These are phyloP conservation scores for Paramyrothecium sp. DNA, from an alignment of 2,329 filamentous ascomycete species.

Conservation along the genomic window DNA sequence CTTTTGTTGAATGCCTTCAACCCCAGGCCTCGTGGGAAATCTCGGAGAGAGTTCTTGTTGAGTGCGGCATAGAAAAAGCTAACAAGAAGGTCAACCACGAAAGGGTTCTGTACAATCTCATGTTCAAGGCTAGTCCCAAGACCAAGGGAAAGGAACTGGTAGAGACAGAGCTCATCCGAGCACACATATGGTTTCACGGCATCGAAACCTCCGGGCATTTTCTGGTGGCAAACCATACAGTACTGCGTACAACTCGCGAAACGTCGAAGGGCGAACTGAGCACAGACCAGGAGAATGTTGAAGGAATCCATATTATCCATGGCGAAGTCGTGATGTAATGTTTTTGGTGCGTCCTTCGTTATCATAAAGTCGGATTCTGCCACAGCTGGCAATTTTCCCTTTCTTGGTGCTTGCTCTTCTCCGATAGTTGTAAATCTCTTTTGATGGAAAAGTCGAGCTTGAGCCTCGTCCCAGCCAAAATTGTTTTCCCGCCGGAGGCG, in stretches of 20 bases:
- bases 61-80: constrained; percentile 75
- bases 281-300: constrained; percentile 56
- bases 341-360: constrained; percentile 6
- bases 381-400: no score
- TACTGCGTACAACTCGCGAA: constrained; percentile 82
- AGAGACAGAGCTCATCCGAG: constrained; percentile 71
- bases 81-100: constrained; percentile 80
- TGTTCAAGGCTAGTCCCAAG: constrained; percentile 84
- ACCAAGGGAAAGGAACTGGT: constrained; percentile 84
- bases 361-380: constrained; percentile 1
- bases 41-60: constrained; percentile 32
- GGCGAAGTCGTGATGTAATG: constrained; percentile 27
- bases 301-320: constrained; percentile 26
- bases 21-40: constrained; percentile 41
- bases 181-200: constrained; percentile 81
- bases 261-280: constrained; percentile 76
- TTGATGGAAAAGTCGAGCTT: constrained; percentile 9
- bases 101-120: constrained; percentile 75
- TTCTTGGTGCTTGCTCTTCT: neutral
- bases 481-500: constrained; percentile 52
- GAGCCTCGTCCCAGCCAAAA: constrained; percentile 58
- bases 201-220: constrained; percentile 62
- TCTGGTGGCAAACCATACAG: constrained; percentile 80
- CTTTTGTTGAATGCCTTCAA: constrained; percentile 28
- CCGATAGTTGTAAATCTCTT: constrained; percentile 6